These are phyloP conservation scores for Selenicereus undatus DNA, from an alignment of 148 eudicot species.

Conservation along the genomic window DNA sequence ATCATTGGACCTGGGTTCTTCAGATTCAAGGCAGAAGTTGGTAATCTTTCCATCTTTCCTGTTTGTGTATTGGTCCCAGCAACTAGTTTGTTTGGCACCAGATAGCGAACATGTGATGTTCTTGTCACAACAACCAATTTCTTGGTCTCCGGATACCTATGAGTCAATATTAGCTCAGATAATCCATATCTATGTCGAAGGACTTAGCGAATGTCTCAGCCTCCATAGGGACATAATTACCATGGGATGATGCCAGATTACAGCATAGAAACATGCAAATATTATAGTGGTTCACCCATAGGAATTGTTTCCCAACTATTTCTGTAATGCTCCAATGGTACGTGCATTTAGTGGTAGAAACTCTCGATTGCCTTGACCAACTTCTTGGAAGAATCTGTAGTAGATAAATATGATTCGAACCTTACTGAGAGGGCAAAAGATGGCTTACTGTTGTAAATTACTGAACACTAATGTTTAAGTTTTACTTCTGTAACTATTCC, in stretches of 20 bases:
- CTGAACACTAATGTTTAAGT: no score
- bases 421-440: neutral
- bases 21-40: constrained; percentile 97
- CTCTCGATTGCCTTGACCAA: neutral
- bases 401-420: neutral
- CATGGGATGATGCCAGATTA: neutral
- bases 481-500: no score
- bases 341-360: neutral
- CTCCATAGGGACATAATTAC: neutral
- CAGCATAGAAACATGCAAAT: neutral
- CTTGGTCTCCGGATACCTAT: neutral
- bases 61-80: neutral
- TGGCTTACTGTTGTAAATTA: neutral
- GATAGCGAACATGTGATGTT: neutral
- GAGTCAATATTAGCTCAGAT: neutral
- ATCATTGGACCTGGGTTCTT: constrained; percentile 98
- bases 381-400: neutral
- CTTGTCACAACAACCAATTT: neutral
- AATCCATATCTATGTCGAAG: neutral
- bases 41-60: constrained; percentile 28
- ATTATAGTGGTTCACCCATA: neutral
- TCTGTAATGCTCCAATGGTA: neutral
- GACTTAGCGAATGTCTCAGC: neutral
- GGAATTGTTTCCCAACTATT: neutral
- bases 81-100: neutral